phyloP scores from a whole-genome alignment of 257 asterid genomes.

The Solanum corneliomulleri region DNA sequence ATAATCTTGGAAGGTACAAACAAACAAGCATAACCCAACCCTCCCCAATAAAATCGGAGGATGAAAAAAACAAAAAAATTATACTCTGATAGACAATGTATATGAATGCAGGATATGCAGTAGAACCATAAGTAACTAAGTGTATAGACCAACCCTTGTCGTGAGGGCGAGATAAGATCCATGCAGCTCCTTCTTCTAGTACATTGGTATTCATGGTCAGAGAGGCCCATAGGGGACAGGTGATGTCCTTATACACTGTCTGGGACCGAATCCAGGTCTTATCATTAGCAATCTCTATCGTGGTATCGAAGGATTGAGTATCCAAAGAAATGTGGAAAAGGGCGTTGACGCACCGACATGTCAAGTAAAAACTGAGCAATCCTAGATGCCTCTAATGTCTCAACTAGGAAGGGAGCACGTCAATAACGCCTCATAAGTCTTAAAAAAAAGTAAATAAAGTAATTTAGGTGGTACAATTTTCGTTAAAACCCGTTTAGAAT shows the following conservation, averaged over 20 bases:
- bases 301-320: not conserved
- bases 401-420: not conserved
- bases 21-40: not conserved
- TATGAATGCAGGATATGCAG: not conserved
- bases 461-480: not conserved
- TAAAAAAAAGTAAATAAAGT: no score
- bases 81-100: not conserved
- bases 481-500: not conserved
- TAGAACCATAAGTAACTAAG: not conserved
- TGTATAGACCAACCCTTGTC: not conserved
- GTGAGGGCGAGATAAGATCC: not conserved
- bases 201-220: not conserved
- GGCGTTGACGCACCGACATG: not conserved
- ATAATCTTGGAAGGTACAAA: not conserved
- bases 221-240: not conserved
- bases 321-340: not conserved
- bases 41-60: not conserved
- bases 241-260: not conserved
- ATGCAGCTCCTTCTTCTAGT: not conserved
- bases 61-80: no score
- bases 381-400: not conserved
- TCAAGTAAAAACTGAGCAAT: not conserved
- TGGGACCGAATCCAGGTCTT: not conserved
- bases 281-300: not conserved
- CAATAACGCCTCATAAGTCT: not conserved